phyloP scores from a whole-genome alignment of 345 rosid genomes.

The Eucalyptus marginata region DNA sequence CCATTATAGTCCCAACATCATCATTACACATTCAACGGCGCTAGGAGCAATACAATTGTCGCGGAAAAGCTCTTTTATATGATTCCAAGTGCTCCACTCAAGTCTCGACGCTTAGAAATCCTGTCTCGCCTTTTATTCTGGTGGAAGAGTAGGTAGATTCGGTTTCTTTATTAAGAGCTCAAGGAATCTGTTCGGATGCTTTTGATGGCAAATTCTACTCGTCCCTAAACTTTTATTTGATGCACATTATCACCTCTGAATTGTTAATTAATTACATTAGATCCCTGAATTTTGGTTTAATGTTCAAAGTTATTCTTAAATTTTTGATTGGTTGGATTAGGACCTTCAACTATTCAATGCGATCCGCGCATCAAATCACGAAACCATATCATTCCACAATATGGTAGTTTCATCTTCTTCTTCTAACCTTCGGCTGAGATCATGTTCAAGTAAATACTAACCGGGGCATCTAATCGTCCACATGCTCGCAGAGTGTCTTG shows the following conservation, averaged over 20 bases:
- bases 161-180: neutral
- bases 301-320: neutral
- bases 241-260: neutral
- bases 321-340: neutral
- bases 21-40: neutral
- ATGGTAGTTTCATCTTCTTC: neutral
- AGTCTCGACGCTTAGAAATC: neutral
- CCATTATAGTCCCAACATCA: neutral
- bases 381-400: neutral
- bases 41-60: neutral
- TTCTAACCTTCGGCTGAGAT: neutral
- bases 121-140: neutral
- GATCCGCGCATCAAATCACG: neutral
- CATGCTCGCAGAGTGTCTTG: neutral
- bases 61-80: neutral
- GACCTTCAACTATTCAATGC: neutral
- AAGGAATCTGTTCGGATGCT: neutral
- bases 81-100: neutral
- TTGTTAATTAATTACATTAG: neutral
- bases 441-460: neutral
- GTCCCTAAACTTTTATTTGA: neutral
- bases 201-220: neutral
- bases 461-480: neutral
- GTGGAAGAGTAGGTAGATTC: neutral
- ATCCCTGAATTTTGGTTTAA: neutral